phyloP scores from a whole-genome alignment of 305 asterid species.

The Andrographis paniculata region DNA sequence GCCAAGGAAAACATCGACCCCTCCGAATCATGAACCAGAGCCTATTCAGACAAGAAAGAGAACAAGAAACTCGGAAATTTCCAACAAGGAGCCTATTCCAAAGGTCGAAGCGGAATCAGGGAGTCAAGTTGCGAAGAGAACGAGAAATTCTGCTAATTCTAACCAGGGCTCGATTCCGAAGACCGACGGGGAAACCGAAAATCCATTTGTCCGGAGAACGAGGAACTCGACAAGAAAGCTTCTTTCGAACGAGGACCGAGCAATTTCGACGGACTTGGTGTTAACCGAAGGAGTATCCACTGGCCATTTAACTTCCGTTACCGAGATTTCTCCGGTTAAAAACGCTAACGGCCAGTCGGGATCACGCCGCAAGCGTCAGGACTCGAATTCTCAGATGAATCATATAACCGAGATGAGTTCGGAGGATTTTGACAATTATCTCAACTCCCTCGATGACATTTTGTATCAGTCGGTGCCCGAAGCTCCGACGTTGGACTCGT shows the following conservation, averaged over 20 bases:
- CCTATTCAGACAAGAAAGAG: no score
- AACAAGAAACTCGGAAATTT: no score
- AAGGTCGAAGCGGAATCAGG: background rate
- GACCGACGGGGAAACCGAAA: background rate
- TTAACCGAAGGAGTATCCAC: constrained; percentile 4
- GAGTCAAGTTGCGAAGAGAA: background rate
- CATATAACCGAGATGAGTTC: constrained; percentile 7
- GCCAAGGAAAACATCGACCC: no score
- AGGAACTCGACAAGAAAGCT: background rate
- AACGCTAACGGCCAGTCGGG: constrained; percentile 4
- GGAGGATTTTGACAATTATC: constrained; percentile 17
- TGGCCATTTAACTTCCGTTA: background rate
- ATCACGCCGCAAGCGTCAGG: constrained; percentile 1
- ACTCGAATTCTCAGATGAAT: background rate
- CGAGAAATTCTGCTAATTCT: background rate
- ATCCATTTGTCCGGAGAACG: background rate
- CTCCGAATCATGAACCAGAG: no score
- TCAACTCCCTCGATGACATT: constrained; percentile 18
- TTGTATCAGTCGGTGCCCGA: background rate
- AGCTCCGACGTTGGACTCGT: background rate
- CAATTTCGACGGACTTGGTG: background rate
- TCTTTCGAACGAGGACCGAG: no score
- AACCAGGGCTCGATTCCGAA: background rate
- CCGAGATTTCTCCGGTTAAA: constrained; percentile 1
- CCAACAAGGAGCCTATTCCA: no score